A percentile compares a stretch with the other conserved stretches of the same genome.
Evolutionary conservation across 1,284 basidiomycete genomes (phyloP).

Genomic region (Pseudozyma tsukubaensis): DNA sequence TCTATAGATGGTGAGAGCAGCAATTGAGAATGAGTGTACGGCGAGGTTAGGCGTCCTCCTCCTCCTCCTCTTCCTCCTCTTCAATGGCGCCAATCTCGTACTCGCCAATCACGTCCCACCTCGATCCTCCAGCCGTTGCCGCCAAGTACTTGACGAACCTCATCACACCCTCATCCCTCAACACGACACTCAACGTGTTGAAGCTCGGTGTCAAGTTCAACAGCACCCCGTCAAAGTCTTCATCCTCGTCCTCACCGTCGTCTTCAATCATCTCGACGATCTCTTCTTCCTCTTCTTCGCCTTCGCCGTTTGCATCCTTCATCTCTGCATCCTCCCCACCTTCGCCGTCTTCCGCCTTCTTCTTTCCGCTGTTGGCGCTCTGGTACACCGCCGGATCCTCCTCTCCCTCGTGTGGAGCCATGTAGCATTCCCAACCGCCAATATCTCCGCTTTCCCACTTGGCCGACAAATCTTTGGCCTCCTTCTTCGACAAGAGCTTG

Average conservation of each 20-base stretch:
- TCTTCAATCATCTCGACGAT: constrained; percentile 63
- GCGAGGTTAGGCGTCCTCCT: not conserved
- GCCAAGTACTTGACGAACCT: constrained; percentile 67
- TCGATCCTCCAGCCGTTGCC: constrained; percentile 61
- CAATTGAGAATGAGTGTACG: not conserved
- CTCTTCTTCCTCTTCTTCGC: constrained; percentile 70
- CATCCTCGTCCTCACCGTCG: constrained; percentile 71
- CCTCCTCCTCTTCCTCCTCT: constrained; percentile 57
- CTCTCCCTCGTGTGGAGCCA: constrained; percentile 91
- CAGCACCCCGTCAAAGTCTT: constrained; percentile 82
- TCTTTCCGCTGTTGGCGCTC: constrained; percentile 69
- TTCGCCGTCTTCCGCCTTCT: constrained; percentile 39
- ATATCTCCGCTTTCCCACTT: constrained; percentile 81
- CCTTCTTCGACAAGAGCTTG: constrained; percentile 46
- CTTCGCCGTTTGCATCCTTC: constrained; percentile 67
- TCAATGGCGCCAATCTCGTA: constrained; percentile 62
- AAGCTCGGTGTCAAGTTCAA: constrained; percentile 90
- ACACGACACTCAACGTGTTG: constrained; percentile 87
- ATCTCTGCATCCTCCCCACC: constrained; percentile 46
- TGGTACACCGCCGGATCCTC: constrained; percentile 85
- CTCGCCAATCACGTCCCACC: constrained; percentile 67
- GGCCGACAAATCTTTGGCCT: constrained; percentile 64
- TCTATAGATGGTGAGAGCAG: not conserved
- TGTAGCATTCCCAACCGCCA: constrained; percentile 98
- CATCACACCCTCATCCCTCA: constrained; percentile 93